These are phyloP conservation scores for Phymatotrichopsis omnivora DNA, from an alignment of 2,329 filamentous ascomycete species.

Conservation along the genomic window DNA sequence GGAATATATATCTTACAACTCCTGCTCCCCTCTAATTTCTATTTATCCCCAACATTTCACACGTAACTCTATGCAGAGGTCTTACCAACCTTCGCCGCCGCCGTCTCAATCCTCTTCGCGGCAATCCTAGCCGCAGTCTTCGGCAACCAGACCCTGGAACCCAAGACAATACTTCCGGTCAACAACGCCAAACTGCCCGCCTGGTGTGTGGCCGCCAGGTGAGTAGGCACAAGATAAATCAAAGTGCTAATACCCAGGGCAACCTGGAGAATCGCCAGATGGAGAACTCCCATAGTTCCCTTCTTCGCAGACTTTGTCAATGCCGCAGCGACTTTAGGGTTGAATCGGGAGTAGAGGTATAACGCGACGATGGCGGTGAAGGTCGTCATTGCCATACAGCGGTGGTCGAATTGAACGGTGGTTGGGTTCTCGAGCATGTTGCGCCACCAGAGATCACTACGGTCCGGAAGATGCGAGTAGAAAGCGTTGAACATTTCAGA, in stretches of 20 bases:
- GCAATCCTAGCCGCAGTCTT: conserved; percentile 53
- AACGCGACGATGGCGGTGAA: conserved; percentile 71
- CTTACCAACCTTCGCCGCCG: background rate
- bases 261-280: conserved; percentile 73
- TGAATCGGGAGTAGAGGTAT: conserved; percentile 67
- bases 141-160: conserved; percentile 64
- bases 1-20: no score
- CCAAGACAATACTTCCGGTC: conserved; percentile 69
- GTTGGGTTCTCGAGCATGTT: conserved; percentile 97
- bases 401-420: conserved; percentile 89
- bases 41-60: no score
- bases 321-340: conserved; percentile 44
- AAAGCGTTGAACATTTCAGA: conserved; percentile 28
- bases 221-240: conserved; percentile 84
- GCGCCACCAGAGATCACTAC: conserved; percentile 84
- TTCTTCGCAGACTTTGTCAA: conserved; percentile 56
- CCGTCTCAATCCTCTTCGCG: conserved; percentile 21
- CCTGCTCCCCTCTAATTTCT: no score
- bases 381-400: conserved; percentile 80
- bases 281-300: conserved; percentile 68
- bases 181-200: conserved; percentile 78
- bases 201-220: conserved; percentile 83
- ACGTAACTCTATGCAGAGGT: no score
- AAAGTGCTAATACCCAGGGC: conserved; percentile 80
- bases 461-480: conserved; percentile 45